Conservation (phyloP, 1,284 basidiomycete species). For the Macrocybe sp. region DNA sequence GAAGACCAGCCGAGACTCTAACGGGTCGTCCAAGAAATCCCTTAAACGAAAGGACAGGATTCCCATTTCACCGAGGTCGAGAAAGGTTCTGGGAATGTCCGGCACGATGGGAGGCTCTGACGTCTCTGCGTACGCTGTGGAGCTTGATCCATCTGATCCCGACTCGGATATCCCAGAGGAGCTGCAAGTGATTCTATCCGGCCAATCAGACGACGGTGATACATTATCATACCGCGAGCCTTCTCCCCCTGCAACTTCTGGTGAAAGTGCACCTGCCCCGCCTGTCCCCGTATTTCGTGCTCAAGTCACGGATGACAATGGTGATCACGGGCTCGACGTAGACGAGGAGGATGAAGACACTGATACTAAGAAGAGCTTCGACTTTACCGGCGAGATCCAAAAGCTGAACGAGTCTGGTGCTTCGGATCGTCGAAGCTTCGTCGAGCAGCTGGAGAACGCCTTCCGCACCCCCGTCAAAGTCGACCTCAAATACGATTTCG, state of each 20-base stretch:
- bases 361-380: slow-evolving; percentile 76
- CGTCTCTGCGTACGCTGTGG: slow-evolving; percentile 35
- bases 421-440: slow-evolving; percentile 69
- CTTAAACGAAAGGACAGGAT: slow-evolving; percentile 14
- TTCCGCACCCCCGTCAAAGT: slow-evolving; percentile 71
- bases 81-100: slow-evolving; percentile 54
- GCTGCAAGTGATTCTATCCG: slow-evolving; percentile 57
- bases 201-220: slow-evolving; percentile 41
- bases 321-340: too few species aligned
- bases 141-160: slow-evolving; percentile 50
- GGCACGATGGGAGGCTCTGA: slow-evolving; percentile 62
- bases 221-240: slow-evolving; percentile 33
- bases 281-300: slow-evolving; percentile 39
- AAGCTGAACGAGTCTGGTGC: slow-evolving; percentile 66
- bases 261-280: too few species aligned
- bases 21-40: too few species aligned
- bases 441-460: slow-evolving; percentile 76
- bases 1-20: too few species aligned
- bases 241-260: too few species aligned
- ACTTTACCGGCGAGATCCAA: slow-evolving; percentile 78
- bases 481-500: slow-evolving; percentile 46
- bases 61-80: slow-evolving; percentile 45
- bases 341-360: slow-evolving; percentile 45
- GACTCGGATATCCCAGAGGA: slow-evolving; percentile 77
- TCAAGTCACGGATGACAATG: slow-evolving; percentile 8